Conservation (phyloP, 306 rosid genomes). For the Rosa chinensis region DNA sequence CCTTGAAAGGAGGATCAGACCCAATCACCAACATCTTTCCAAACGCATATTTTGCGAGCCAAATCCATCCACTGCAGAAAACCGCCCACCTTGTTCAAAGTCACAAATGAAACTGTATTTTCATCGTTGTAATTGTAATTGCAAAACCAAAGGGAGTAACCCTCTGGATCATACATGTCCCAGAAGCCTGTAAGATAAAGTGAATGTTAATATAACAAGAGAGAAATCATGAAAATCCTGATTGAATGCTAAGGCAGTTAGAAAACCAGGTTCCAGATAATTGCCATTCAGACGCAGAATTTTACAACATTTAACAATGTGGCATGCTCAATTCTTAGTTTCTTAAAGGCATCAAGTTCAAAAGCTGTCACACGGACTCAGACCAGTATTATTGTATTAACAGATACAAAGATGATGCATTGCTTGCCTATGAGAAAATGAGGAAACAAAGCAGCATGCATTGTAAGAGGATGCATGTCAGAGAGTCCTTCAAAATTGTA, state of each 20-base stretch:
- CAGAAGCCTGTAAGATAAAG: conserved; percentile 66
- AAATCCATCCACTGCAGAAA: conserved; percentile 88
- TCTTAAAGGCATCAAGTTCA: not conserved
- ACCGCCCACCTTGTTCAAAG: conserved; percentile 75
- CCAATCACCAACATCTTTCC: conserved; percentile 86
- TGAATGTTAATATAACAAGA: not conserved
- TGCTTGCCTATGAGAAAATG: too few relatives aligned
- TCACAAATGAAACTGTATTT: conserved; percentile 75
- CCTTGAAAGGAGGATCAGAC: conserved; percentile 70
- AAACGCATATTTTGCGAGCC: conserved; percentile 73
- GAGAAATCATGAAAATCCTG: not conserved
- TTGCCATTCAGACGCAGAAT: not conserved
- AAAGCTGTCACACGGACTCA: not conserved
- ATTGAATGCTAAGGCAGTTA: not conserved
- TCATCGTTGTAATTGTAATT: conserved; percentile 77
- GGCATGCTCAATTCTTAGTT: not conserved
- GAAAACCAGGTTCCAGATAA: not conserved
- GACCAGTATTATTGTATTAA: not conserved
- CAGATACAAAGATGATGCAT: not conserved
- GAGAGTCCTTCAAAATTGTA: not conserved
- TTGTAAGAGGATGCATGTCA: not conserved
- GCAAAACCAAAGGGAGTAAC: conserved; percentile 89
- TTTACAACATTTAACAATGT: not conserved
- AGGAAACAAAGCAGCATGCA: not conserved
- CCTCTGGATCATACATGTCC: conserved; percentile 95